Evolutionary conservation across 2,329 filamentous ascomycete species (phyloP), one percentile per base, ranked within the genome.

Genomic region (Trichophyton verrucosum): DNA sequence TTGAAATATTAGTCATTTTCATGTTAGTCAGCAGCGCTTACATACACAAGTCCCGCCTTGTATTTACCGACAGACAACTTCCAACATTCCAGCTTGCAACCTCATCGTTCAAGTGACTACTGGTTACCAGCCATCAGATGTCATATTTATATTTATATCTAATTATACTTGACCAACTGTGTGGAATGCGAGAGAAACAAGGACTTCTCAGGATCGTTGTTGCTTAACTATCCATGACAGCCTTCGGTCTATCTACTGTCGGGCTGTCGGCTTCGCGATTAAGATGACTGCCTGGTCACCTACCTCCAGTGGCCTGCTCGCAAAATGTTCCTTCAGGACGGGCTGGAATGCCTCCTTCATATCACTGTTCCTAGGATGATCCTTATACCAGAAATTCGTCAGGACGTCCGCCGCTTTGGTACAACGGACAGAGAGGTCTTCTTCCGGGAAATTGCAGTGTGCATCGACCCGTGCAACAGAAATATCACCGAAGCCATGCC

Each of bases 281-380:
- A 55, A 30, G 11, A 55, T 55, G 8, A 55, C 49, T 30, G 49
- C 24, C 49, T 55, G 49, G 22, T 30, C 30, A 11, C 49, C 49
- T 1, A 55, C 49, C 30, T 55, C 30, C 11, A 30, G 30, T 22
- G 49, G 49, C 24, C 24, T 30, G 13, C n/a, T 36, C 15, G 24
- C 30, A 55, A 55, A 30, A 36, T 55, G 44, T 33, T 46, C 33
- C 40, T 60, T n/a, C 20, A 58, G n/a, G 33, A 55, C 40, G 1
- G 58, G 51, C 27, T 51, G 13, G 49, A 60, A 47, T 17, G 30
- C 55, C 47, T 59, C 46, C 22, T 61, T 55, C 60, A 61, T 61
- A 13, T 30, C 30, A 15, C 20, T 15, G 36, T 46, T 53, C 15
- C 44, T 46, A 2, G 46, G 33, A 49, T 59, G 44, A 17, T 46